Evolutionary conservation across 2,329 filamentous ascomycete species (phyloP).

Genomic region (Fusarium caatingaense): DNA sequence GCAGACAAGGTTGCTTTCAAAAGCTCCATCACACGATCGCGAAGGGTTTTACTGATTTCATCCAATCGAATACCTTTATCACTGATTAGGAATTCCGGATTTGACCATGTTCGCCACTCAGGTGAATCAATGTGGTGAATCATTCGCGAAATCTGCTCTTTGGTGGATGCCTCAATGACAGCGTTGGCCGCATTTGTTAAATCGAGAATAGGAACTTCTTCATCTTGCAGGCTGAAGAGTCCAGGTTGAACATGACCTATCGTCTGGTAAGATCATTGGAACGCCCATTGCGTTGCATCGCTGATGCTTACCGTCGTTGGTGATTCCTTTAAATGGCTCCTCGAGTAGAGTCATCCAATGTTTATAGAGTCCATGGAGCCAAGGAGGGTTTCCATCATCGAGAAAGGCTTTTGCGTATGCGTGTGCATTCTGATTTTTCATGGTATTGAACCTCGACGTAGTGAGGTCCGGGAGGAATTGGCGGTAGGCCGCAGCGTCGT

Average conservation of each 20-base stretch:
- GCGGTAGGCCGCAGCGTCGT: background rate
- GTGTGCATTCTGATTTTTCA: slow-evolving; percentile 69
- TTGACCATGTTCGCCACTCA: slow-evolving; percentile 77
- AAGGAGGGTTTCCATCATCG: background rate
- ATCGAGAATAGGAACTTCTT: background rate
- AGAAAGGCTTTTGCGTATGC: slow-evolving; percentile 64
- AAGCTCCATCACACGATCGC: slow-evolving; percentile 64
- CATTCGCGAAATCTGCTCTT: background rate
- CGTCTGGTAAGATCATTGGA: background rate
- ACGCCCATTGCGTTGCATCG: background rate
- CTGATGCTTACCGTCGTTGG: background rate
- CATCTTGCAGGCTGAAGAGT: background rate
- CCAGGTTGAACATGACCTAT: background rate
- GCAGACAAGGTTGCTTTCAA: slow-evolving; percentile 70
- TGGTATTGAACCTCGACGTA: slow-evolving; percentile 42
- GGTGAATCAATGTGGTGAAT: slow-evolving; percentile 74
- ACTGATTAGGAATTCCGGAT: slow-evolving; percentile 78
- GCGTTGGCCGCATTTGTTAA: background rate
- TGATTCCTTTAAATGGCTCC: slow-evolving; percentile 1
- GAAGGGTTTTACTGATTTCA: slow-evolving; percentile 59
- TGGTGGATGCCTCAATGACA: background rate
- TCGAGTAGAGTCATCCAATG: background rate
- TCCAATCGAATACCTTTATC: slow-evolving; percentile 78
- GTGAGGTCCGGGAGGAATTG: background rate
- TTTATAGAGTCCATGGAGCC: slow-evolving; percentile 1